phyloP scores from a whole-genome alignment of 2,329 filamentous ascomycete genomes.

The Magnaporthiopsis rhizophila region DNA sequence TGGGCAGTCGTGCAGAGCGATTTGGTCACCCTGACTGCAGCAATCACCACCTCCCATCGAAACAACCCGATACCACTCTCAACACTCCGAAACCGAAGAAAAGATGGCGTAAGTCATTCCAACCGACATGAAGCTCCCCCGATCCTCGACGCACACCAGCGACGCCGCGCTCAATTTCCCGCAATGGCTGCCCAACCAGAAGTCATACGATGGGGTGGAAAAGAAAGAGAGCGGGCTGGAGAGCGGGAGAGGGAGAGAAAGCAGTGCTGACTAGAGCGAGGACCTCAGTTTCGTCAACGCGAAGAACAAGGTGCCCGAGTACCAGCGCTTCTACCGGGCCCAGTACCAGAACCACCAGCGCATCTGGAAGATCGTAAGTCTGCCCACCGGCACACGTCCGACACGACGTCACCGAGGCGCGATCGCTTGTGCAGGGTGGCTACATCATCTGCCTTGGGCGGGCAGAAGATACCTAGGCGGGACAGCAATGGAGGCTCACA shows the following conservation, averaged over 20 bases:
- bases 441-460: background rate
- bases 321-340: constrained; percentile 68
- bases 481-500: constrained; percentile 11
- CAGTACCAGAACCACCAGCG: constrained; percentile 62
- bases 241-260: background rate
- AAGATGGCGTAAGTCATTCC: constrained; percentile 6
- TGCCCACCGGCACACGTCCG: background rate
- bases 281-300: constrained; percentile 53
- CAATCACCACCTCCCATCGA: background rate
- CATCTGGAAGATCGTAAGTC: constrained; percentile 70
- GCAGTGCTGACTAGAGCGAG: background rate
- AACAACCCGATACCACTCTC: constrained; percentile 2
- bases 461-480: constrained; percentile 5
- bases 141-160: background rate
- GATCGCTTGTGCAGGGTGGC: background rate
- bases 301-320: constrained; percentile 66
- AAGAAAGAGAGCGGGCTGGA: background rate
- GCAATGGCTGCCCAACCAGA: constrained; percentile 4
- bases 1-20: background rate
- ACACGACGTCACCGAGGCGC: background rate
- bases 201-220: constrained; percentile 5
- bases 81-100: background rate
- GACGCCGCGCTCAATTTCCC: background rate
- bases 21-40: background rate
- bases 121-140: background rate